phyloP scores from a whole-genome alignment of 2,329 filamentous ascomycete genomes.

The Calonectria multiphialidica region DNA sequence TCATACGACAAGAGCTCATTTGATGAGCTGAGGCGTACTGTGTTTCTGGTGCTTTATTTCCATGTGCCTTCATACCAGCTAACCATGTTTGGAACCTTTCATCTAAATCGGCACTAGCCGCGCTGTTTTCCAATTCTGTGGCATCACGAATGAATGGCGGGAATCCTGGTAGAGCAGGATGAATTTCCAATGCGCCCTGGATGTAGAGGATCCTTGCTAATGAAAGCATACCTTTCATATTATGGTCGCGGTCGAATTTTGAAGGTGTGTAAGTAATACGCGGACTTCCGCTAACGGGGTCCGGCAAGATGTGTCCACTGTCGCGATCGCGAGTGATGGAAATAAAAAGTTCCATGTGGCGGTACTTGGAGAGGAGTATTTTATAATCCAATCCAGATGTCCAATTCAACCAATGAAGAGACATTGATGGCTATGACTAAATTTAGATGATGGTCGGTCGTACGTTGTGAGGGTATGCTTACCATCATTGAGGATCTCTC shows the following conservation, averaged over 20 bases:
- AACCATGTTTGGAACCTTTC: conserved; percentile 6
- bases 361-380: conserved; percentile 17
- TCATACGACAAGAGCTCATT: conserved; percentile 80
- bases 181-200: conserved; percentile 18
- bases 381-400: conserved; percentile 15
- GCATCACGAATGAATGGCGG: conserved; percentile 13
- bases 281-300: neutral
- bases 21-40: conserved; percentile 76
- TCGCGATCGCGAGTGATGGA: conserved; percentile 8
- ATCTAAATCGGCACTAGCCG: neutral
- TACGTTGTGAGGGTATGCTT: neutral
- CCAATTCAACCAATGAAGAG: conserved; percentile 4
- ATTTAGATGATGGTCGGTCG: neutral
- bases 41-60: conserved; percentile 44
- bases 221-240: conserved; percentile 12
- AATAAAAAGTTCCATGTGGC: conserved; percentile 4
- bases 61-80: conserved; percentile 3
- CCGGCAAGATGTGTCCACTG: neutral
- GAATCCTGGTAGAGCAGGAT: conserved; percentile 4
- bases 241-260: neutral
- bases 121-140: too few species aligned
- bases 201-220: conserved; percentile 17
- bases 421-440: neutral
- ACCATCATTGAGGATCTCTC: conserved; percentile 17
- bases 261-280: conserved; percentile 17